These are phyloP conservation scores for Blastobotrys muscicola DNA, from an alignment of 805 yeast genomes.

Conservation along the genomic window DNA sequence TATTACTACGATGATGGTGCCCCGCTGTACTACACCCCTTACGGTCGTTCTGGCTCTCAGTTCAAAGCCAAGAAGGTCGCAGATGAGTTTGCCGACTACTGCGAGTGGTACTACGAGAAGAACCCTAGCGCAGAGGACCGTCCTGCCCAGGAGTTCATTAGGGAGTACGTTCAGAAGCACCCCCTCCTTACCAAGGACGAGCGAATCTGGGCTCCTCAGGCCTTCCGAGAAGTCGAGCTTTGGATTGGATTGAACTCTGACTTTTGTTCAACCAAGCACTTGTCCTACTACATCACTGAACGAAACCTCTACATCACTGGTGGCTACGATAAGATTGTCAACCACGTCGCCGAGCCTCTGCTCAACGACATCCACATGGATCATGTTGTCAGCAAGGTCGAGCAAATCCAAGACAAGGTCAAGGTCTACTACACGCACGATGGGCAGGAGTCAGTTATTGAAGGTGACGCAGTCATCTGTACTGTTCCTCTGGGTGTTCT, in stretches of 20 bases:
- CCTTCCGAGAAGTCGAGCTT: slow-evolving; percentile 15
- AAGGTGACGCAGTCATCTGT: slow-evolving; percentile 47
- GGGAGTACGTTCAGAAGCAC: slow-evolving; percentile 15
- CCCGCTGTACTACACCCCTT: slow-evolving; percentile 16
- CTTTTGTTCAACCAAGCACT: slow-evolving; percentile 11
- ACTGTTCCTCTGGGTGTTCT: slow-evolving; percentile 73
- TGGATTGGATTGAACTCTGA: slow-evolving; percentile 15
- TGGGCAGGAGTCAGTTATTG: slow-evolving; percentile 1
- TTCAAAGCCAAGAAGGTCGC: slow-evolving; percentile 20
- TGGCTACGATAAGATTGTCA: slow-evolving; percentile 16
- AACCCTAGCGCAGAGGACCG: slow-evolving; percentile 18
- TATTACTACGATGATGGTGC: slow-evolving; percentile 19
- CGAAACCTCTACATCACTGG: slow-evolving; percentile 16
- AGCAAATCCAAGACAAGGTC: too few species aligned
- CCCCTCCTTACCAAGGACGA: slow-evolving; percentile 15
- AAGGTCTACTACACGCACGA: not conserved
- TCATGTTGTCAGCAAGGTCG: too few species aligned
- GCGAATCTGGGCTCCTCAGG: slow-evolving; percentile 16
- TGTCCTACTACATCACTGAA: slow-evolving; percentile 13
- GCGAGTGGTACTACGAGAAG: slow-evolving; percentile 15
- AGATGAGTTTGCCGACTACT: slow-evolving; percentile 18
- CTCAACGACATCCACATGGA: slow-evolving; percentile 11
- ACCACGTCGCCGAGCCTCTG: slow-evolving; percentile 14
- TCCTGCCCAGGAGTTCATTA: slow-evolving; percentile 17
- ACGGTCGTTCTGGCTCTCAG: slow-evolving; percentile 16